phyloP scores from a whole-genome alignment of 768 basidiomycete genomes.

The Lactifluus subvellereus region DNA sequence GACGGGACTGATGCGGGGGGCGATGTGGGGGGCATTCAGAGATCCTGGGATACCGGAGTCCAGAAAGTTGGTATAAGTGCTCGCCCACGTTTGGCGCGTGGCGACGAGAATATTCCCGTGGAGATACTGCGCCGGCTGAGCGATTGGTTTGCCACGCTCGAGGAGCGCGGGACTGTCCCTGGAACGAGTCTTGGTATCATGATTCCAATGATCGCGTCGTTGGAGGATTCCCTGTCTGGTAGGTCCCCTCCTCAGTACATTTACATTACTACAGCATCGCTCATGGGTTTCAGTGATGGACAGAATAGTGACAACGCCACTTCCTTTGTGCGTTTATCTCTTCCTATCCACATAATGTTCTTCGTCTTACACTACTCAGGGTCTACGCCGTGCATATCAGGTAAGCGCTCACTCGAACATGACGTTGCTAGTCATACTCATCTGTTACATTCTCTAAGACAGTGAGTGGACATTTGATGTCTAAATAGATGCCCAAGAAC shows the following conservation, averaged over 20 bases:
- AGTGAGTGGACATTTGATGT: slow-evolving; percentile 1
- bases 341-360: background rate
- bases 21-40: slow-evolving; percentile 13
- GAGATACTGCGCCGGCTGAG: slow-evolving; percentile 51
- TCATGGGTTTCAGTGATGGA: slow-evolving; percentile 41
- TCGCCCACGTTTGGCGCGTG: slow-evolving; percentile 33
- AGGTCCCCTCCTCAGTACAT: slow-evolving; percentile 13
- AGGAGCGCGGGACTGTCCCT: slow-evolving; percentile 53
- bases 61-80: slow-evolving; percentile 27
- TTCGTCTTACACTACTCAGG: slow-evolving; percentile 31
- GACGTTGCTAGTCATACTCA: background rate
- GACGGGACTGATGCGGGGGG: background rate
- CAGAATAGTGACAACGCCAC: slow-evolving; percentile 54
- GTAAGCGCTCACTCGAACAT: slow-evolving; percentile 26
- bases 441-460: background rate
- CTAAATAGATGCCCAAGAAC: background rate
- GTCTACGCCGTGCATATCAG: slow-evolving; percentile 61
- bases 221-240: slow-evolving; percentile 52
- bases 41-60: slow-evolving; percentile 1
- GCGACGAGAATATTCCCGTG: slow-evolving; percentile 53
- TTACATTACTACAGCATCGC: background rate
- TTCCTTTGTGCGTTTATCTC: slow-evolving; percentile 51
- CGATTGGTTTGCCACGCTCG: slow-evolving; percentile 53
- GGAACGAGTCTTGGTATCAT: slow-evolving; percentile 48
- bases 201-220: slow-evolving; percentile 42